These are phyloP conservation scores for Dioscorea dumetorum DNA, from an alignment of 106 monocot species.

Conservation along the genomic window DNA sequence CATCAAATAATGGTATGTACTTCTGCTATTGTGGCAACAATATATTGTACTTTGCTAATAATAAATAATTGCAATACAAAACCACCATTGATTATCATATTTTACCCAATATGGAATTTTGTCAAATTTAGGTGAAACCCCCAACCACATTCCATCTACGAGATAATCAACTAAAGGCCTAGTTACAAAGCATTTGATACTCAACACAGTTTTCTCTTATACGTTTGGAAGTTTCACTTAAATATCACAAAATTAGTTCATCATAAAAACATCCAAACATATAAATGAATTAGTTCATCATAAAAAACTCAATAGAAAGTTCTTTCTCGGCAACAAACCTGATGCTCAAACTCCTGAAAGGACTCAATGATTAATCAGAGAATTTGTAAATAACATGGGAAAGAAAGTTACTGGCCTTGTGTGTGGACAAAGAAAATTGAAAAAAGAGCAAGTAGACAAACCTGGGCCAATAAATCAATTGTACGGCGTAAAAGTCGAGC, in stretches of 20 bases:
- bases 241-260: background rate
- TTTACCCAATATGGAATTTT: background rate
- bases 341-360: background rate
- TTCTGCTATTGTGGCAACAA: no score
- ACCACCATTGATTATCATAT: no score
- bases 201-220: no score
- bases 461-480: slow-evolving; percentile 89
- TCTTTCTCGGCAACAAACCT: no score
- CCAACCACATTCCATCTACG: background rate
- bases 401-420: background rate
- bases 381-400: background rate
- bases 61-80: no score
- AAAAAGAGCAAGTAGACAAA: slow-evolving; percentile 12
- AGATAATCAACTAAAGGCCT: background rate
- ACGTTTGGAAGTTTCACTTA: background rate
- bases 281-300: background rate
- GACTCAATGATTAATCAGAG: background rate
- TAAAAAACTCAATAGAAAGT: background rate
- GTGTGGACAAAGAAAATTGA: background rate
- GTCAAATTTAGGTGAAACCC: background rate
- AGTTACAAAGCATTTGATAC: no score
- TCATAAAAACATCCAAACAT: background rate
- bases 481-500: slow-evolving; percentile 85
- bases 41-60: no score
- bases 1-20: no score